Percentiles rank a stretch among this genome's conserved stretches.
Conservation (phyloP, 1,284 basidiomycete species). For the Puccinia triticina region DNA sequence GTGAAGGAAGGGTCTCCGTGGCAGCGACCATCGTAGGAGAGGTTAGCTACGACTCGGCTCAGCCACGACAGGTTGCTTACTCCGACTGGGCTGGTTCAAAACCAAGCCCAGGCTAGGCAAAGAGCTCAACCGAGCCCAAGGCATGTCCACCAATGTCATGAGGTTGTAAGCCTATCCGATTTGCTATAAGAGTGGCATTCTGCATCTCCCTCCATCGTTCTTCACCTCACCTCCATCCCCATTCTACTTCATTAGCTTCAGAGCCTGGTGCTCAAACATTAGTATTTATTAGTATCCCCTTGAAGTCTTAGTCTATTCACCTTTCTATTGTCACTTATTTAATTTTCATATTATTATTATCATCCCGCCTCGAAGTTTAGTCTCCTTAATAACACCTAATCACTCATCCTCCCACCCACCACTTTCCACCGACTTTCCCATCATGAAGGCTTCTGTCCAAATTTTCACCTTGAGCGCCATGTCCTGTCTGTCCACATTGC, state of each 20-base stretch:
- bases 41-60: no score
- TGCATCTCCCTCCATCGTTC: background rate
- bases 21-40: no score
- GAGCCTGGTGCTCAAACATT: conserved; percentile 31
- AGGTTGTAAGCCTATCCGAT: background rate
- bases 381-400: background rate
- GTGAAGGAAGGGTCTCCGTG: no score
- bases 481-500: background rate
- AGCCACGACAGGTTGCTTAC: no score
- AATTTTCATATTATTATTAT: background rate
- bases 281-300: conserved; percentile 21
- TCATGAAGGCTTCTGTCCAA: conserved; percentile 28
- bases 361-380: background rate
- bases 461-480: background rate
- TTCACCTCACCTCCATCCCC: background rate
- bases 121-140: background rate
- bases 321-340: conserved; percentile 24
- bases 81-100: no score
- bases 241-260: background rate
- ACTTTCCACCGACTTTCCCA: background rate
- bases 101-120: background rate
- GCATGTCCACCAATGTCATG: background rate
- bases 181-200: background rate
- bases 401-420: no score
- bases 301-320: conserved; percentile 4